These are phyloP conservation scores for Leccinum arenicola DNA, from an alignment of 768 basidiomycete species.

Conservation along the genomic window DNA sequence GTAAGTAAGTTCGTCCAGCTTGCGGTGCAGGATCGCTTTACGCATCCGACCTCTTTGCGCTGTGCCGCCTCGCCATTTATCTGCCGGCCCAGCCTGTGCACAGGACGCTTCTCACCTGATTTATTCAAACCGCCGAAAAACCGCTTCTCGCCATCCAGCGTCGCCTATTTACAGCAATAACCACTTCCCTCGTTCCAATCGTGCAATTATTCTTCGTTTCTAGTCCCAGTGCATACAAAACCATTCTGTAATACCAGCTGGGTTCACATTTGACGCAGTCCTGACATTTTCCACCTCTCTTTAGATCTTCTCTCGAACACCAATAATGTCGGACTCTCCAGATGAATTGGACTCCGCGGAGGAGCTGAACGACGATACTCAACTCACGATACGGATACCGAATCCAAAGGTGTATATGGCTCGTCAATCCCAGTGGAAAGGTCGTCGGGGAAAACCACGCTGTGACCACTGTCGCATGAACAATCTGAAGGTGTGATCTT, in stretches of 20 bases:
- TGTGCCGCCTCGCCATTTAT: slow-evolving; percentile 10
- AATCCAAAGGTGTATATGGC: slow-evolving; percentile 66
- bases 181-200: slow-evolving; percentile 5
- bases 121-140: slow-evolving; percentile 14
- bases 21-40: slow-evolving; percentile 28
- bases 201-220: slow-evolving; percentile 7
- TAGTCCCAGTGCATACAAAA: slow-evolving; percentile 7
- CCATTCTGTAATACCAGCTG: slow-evolving; percentile 5
- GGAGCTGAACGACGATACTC: slow-evolving; percentile 46
- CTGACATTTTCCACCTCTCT: slow-evolving; percentile 18
- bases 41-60: slow-evolving; percentile 20
- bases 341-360: slow-evolving; percentile 39
- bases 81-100: slow-evolving; percentile 1
- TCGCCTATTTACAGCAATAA: slow-evolving; percentile 16
- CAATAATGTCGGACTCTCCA: slow-evolving; percentile 35
- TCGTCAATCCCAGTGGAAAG: slow-evolving; percentile 72
- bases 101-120: slow-evolving; percentile 9
- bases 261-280: slow-evolving; percentile 2
- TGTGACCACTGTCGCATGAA: slow-evolving; percentile 72
- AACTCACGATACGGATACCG: slow-evolving; percentile 63
- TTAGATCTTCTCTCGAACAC: slow-evolving; percentile 9
- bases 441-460: slow-evolving; percentile 69
- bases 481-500: slow-evolving; percentile 61
- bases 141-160: slow-evolving; percentile 1
- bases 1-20: slow-evolving; percentile 36